Evolutionary conservation across 495 filamentous ascomycete species (phyloP), one percentile per base, ranked within the genome.

Genomic region (Lasiosphaeriaceae sp.): DNA sequence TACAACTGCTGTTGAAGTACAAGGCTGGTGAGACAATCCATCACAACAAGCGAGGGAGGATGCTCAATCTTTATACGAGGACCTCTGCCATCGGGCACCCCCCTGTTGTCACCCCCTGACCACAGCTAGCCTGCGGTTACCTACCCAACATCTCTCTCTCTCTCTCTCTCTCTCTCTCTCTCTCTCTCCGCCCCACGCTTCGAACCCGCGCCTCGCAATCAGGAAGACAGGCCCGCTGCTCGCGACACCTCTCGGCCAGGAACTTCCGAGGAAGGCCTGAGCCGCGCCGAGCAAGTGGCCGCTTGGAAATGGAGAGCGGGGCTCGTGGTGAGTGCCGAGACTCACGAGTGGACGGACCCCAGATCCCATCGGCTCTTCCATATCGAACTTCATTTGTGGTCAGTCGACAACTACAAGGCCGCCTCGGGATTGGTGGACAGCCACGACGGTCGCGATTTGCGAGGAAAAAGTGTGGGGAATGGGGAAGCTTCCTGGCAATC

Each of bases 161-260:
- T 46, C 43, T 21, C 43, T 14, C 7, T 46, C 34, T 37, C 34
- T 37, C 34, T 37, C 43, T 46, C 20, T n/a, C 11, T 17, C 43
- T 46, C 1, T 1, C 43, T 22, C 45, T 47, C 6, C 14, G 50
- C 50, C 50, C 50, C 24, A 23, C 50, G 17, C 34, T 17, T 52
- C 56, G 37, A 46, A 43, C n/a, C 47, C 31, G 21, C 41, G n/a
- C 50, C 56, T 61, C 31, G 73, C 68, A 76, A 77, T 77, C 70
- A 73, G 75, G 74, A 78, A 78, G 59, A 61, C 62, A 77, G 76
- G 76, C 65, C 75, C 76, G 74, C 62, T 49, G 61, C 56, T 59
- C 61, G 66, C 71, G 62, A 61, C 67, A 61, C 52, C 43, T 47
- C 69, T 76, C 76, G 76, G 75, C 67, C 72, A 62, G 59, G 61